These are phyloP conservation scores for Euphorbia tirucalli DNA, from an alignment of 345 rosid species.

Conservation along the genomic window DNA sequence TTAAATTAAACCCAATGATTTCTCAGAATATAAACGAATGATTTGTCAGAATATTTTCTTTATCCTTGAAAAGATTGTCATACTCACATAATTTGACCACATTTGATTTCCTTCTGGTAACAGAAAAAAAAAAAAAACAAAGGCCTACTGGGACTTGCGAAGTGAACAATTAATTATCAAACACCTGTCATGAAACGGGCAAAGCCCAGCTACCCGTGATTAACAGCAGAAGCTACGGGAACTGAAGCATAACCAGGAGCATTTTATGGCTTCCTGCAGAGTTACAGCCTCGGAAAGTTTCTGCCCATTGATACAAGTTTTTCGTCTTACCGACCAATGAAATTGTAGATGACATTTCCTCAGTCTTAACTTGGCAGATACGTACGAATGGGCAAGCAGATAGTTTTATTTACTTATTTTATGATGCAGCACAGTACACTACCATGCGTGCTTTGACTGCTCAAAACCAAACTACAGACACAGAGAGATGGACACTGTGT, in stretches of 20 bases:
- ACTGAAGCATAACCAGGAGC: neutral
- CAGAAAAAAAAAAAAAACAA: neutral
- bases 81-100: neutral
- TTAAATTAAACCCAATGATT: no score
- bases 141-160: neutral
- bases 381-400: neutral
- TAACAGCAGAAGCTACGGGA: neutral
- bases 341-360: neutral
- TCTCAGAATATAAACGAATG: no score
- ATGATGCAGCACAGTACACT: neutral
- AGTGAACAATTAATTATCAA: neutral
- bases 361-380: neutral
- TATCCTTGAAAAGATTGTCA: no score
- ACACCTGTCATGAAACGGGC: neutral
- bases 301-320: neutral
- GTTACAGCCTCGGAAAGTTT: constrained; percentile 5
- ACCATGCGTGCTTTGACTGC: constrained; percentile 21
- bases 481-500: neutral
- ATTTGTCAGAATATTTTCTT: no score
- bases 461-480: neutral
- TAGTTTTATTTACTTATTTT: neutral
- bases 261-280: neutral
- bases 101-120: neutral
- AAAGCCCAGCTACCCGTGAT: neutral
- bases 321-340: neutral